These are phyloP conservation scores for Scedosporium dehoogii DNA, from an alignment of 2,329 filamentous ascomycete species.

Conservation along the genomic window DNA sequence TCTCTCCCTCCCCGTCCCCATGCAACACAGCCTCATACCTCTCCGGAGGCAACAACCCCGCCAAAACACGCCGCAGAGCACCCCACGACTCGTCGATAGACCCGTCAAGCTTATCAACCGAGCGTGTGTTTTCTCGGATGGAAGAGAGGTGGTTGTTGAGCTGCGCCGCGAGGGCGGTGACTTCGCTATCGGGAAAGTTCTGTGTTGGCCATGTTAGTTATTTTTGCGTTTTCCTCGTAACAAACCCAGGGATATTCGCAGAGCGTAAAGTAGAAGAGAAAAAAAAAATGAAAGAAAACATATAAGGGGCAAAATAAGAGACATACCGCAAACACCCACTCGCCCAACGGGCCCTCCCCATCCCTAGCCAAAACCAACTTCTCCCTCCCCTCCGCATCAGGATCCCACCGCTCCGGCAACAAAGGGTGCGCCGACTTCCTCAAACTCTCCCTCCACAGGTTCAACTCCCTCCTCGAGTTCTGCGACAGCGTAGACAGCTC, in stretches of 20 bases:
- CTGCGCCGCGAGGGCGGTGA: slow-evolving; percentile 28
- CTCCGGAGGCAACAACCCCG: slow-evolving; percentile 31
- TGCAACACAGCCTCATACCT: slow-evolving; percentile 37
- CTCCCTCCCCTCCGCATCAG: not conserved
- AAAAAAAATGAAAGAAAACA: not conserved
- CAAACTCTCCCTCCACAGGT: slow-evolving; percentile 37
- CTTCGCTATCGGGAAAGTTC: slow-evolving; percentile 32
- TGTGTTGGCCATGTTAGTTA: slow-evolving; percentile 11
- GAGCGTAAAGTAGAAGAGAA: not conserved
- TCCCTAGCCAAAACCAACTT: slow-evolving; percentile 35
- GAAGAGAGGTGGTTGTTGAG: slow-evolving; percentile 47
- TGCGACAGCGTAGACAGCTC: slow-evolving; percentile 43
- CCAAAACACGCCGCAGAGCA: slow-evolving; percentile 37
- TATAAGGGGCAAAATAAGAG: not conserved
- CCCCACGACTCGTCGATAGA: slow-evolving; percentile 38
- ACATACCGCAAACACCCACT: slow-evolving; percentile 21
- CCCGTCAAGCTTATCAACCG: slow-evolving; percentile 41
- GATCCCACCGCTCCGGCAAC: slow-evolving; percentile 3
- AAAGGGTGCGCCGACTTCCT: slow-evolving; percentile 29
- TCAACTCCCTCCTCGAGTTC: slow-evolving; percentile 45
- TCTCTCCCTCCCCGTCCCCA: slow-evolving; percentile 22
- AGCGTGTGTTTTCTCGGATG: slow-evolving; percentile 41
- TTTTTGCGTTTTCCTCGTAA: slow-evolving; percentile 6
- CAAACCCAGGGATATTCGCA: not conserved
- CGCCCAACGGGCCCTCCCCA: slow-evolving; percentile 5